A percentile compares a stretch with the other conserved stretches of the same genome.
Conservation (phyloP, 108 stramenopile species). For the Chaetoceros muelleri region DNA sequence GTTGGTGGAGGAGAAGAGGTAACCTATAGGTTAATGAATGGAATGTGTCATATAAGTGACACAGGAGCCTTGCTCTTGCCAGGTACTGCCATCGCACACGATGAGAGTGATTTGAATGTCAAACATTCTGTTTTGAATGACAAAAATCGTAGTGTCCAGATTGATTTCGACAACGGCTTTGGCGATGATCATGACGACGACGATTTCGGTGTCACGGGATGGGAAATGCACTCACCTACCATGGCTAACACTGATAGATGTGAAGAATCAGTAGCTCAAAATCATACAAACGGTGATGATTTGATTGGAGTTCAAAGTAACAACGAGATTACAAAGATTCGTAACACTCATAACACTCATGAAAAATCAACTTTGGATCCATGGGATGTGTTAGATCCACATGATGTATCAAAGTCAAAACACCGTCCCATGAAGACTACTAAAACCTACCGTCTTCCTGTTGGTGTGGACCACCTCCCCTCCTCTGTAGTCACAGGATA, state of each 20-base stretch:
- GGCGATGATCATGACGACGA: constrained; percentile 17
- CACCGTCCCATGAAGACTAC: constrained; percentile 55
- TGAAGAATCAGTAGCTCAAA: too few relatives aligned
- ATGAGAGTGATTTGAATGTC: constrained; percentile 5
- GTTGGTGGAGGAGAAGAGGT: constrained; percentile 13
- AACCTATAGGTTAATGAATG: constrained; percentile 12
- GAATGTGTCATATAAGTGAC: constrained; percentile 18
- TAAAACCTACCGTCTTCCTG: constrained; percentile 67
- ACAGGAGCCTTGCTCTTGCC: constrained; percentile 25
- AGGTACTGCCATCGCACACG: constrained; percentile 13
- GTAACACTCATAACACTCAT: background rate
- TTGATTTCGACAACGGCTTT: background rate
- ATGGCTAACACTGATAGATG: too few relatives aligned
- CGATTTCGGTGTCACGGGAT: constrained; percentile 24
- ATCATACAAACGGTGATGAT: too few relatives aligned
- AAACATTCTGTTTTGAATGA: constrained; percentile 18
- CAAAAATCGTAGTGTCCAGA: background rate
- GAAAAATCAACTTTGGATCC: constrained; percentile 43
- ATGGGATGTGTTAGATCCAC: constrained; percentile 82
- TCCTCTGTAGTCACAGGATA: constrained; percentile 68
- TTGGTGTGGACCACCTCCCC: constrained; percentile 42
- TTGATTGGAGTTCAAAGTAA: too few relatives aligned
- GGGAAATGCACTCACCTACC: constrained; percentile 8
- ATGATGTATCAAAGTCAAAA: constrained; percentile 33
- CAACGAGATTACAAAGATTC: too few relatives aligned